A percentile compares a stretch with the other conserved stretches of the same genome.
phyloP scores from a whole-genome alignment of 169 alveolate genomes.

The Babesia bovis region DNA sequence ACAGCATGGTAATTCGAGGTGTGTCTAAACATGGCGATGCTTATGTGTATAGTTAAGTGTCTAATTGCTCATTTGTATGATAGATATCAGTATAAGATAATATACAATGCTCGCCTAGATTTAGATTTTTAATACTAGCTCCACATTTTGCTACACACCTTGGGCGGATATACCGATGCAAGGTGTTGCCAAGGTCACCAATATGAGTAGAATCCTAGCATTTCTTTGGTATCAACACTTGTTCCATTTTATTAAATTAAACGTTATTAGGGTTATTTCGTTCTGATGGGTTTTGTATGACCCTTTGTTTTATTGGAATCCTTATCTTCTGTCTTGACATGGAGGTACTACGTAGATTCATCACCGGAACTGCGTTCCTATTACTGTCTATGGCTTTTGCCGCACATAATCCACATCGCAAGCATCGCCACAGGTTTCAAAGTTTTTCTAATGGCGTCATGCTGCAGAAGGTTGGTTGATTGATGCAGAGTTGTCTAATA shows the following conservation, averaged over 20 bases:
- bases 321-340: not conserved
- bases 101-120: no score
- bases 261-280: no score
- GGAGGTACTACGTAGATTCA: not conserved
- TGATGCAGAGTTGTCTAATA: no score
- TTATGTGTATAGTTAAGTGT: no score
- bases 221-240: no score
- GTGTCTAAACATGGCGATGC: no score
- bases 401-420: not conserved
- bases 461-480: not conserved
- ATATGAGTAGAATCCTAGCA: no score
- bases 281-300: not conserved
- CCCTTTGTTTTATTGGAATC: not conserved
- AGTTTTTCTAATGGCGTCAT: not conserved
- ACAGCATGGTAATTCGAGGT: no score
- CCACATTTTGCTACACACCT: conserved; percentile 1
- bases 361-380: not conserved
- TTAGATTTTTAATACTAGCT: not conserved
- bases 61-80: no score
- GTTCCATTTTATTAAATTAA: no score
- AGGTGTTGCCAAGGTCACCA: no score
- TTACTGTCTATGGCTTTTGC: not conserved
- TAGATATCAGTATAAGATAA: no score
- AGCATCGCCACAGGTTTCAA: not conserved
- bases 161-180: not conserved